Evolutionary conservation across 176 grass and related monocot species (phyloP), one percentile per base, ranked within the genome.

Genomic region (Oryza rufipogon): DNA sequence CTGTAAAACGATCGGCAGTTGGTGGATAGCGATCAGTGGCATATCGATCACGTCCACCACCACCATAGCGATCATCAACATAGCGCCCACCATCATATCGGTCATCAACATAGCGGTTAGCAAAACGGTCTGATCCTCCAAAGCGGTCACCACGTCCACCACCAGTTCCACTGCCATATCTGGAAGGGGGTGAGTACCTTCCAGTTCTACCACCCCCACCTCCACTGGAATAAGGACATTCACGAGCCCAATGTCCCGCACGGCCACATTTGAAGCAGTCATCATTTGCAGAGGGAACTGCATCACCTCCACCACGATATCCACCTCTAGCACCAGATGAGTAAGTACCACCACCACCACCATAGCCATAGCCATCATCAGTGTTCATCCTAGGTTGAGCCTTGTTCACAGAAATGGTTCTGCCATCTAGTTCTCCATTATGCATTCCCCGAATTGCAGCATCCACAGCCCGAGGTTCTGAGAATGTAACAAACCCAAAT

Each of bases 401-500:
- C 74, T 95, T 93, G 86, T 99, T 99, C 81, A 99, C 97, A 74
- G 97, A 96, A 85, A 99, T 99, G 60, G 84, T 92, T 15, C 97
- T 86, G 2, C 97, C 97, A 84, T 99, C 91, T 45, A 99, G 71
- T 73, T 99, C 91, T 78, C 61, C 73, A 66, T 94, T 92, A 85
- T 99, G 93, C 97, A 99, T 99, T 72, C 85, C 93, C 33, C 71
- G 72, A 68, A 99, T 99, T 9, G 97, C 90, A 84, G 68, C 89
- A 70, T 99, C 93, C 71, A 89, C 89, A 78, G 93, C 89, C 61
- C 82, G 80, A 33, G 89, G 84, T 83, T 96, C 91, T 1, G 88
- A 88, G 80, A 96, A 99, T 25, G 93, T 99, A 61, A 99, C 93
- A 88, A 99, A 99, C 81, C 97, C 97, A 87, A 99, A 99, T 33